Percentiles rank a stretch among this genome's conserved stretches.
Conservation (phyloP, 2,329 filamentous ascomycete species). For the Hymenoscyphus linearis region DNA sequence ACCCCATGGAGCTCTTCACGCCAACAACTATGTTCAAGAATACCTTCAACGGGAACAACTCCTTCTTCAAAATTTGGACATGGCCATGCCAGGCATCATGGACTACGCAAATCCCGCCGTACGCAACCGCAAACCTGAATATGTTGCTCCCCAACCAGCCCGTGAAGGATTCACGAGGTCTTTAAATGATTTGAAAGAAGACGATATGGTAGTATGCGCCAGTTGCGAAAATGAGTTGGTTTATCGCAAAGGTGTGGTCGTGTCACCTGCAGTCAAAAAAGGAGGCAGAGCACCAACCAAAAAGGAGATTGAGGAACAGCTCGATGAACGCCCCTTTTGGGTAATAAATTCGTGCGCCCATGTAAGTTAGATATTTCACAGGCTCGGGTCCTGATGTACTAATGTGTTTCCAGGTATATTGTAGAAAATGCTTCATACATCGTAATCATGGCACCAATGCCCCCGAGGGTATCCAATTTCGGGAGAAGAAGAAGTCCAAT, state of each 20-base stretch:
- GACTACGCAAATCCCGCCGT: conserved; percentile 25
- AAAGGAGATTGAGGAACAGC: conserved; percentile 56
- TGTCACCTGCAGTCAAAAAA: conserved; percentile 35
- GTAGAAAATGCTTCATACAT: conserved; percentile 55
- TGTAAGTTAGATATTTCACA: conserved; percentile 47
- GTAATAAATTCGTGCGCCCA: conserved; percentile 87
- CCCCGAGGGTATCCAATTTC: conserved; percentile 30
- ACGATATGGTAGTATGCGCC: conserved; percentile 74
- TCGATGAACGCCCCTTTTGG: conserved; percentile 64
- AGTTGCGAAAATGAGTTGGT: conserved; percentile 82
- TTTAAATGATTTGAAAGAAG: conserved; percentile 49
- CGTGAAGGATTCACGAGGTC: conserved; percentile 76
- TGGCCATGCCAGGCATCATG: conserved; percentile 23
- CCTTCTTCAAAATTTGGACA: background rate
- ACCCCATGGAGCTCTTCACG: background rate
- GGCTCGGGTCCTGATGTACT: background rate
- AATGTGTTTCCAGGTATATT: conserved; percentile 50
- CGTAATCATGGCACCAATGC: conserved; percentile 36
- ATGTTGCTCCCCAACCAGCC: conserved; percentile 43
- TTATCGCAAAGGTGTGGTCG: conserved; percentile 45
- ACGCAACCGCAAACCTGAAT: conserved; percentile 26
- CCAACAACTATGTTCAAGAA: background rate
- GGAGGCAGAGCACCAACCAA: conserved; percentile 43
- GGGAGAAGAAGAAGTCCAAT: conserved; percentile 28
- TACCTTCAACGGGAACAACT: background rate